Evolutionary conservation across 1,139 yeast genomes (phyloP).

Genomic region (Kodamaea plutei): DNA sequence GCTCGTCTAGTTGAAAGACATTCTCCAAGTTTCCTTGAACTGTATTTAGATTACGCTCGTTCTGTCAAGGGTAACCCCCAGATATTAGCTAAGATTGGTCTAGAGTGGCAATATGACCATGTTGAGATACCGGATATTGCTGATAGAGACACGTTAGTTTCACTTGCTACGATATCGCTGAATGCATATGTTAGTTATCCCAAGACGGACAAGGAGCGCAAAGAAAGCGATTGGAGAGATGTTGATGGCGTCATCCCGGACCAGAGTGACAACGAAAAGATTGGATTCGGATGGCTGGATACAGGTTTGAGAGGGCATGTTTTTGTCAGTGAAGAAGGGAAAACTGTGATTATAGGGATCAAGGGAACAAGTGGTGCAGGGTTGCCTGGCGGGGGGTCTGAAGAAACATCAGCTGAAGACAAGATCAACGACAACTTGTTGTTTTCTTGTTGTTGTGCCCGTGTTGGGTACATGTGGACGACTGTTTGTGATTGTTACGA

Average conservation of each 20-base stretch:
- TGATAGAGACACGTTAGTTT: slow-evolving; percentile 67
- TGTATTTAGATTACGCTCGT: slow-evolving; percentile 58
- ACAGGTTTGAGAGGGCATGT: slow-evolving; percentile 89
- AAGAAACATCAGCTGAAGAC: slow-evolving; percentile 76
- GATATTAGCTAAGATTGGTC: slow-evolving; percentile 34
- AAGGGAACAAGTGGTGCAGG: slow-evolving; percentile 95
- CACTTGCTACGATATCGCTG: slow-evolving; percentile 82
- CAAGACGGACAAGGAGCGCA: slow-evolving; percentile 51
- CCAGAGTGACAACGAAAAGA: slow-evolving; percentile 23
- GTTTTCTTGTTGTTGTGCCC: slow-evolving; percentile 95
- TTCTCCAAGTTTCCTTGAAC: slow-evolving; percentile 61
- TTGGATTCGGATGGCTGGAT: slow-evolving; percentile 79
- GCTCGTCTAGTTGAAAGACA: slow-evolving; percentile 53
- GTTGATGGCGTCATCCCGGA: slow-evolving; percentile 58
- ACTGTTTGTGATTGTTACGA: slow-evolving; percentile 94
- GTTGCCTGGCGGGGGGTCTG: slow-evolving; percentile 66
- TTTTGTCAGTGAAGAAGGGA: slow-evolving; percentile 61
- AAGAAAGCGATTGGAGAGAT: slow-evolving; percentile 75
- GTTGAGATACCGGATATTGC: slow-evolving; percentile 66
- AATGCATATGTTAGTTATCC: slow-evolving; percentile 88
- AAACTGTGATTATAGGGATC: slow-evolving; percentile 72
- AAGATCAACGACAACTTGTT: slow-evolving; percentile 82
- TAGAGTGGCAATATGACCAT: slow-evolving; percentile 54
- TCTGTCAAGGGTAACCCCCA: slow-evolving; percentile 40
- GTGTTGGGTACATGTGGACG: slow-evolving; percentile 87